Evolutionary conservation across 805 yeast genomes (phyloP).

Genomic region (Starmerella bacillaris): DNA sequence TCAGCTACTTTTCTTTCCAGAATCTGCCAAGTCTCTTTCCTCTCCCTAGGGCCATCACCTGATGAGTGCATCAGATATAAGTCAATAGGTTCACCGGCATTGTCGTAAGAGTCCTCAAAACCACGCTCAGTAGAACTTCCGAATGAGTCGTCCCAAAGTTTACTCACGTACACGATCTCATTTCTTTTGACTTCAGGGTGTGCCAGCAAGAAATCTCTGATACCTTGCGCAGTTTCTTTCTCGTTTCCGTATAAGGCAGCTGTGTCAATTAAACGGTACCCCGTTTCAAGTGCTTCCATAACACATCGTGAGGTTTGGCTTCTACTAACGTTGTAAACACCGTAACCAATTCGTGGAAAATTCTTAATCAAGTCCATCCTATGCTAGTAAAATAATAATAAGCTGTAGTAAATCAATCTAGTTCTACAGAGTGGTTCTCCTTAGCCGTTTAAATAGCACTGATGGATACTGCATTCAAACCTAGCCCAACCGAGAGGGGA

Average conservation of each 20-base stretch:
- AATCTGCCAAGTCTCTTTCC: conserved; percentile 38
- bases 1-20: conserved; percentile 36
- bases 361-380: conserved; percentile 4
- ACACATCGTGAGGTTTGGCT: conserved; percentile 25
- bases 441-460: neutral
- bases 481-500: too few relatives aligned
- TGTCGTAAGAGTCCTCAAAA: conserved; percentile 35
- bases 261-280: conserved; percentile 58
- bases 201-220: conserved; percentile 34
- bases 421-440: too few relatives aligned
- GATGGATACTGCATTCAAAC: too few relatives aligned
- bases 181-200: conserved; percentile 36
- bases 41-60: conserved; percentile 12
- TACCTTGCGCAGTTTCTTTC: conserved; percentile 40
- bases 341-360: conserved; percentile 19
- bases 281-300: conserved; percentile 38
- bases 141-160: conserved; percentile 50
- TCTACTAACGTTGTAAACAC: conserved; percentile 17
- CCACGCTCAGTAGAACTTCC: conserved; percentile 35
- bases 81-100: conserved; percentile 53
- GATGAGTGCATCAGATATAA: conserved; percentile 39
- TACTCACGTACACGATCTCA: conserved; percentile 40
- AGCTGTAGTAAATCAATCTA: too few relatives aligned
- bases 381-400: too few relatives aligned
- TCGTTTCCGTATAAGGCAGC: conserved; percentile 58